These are phyloP conservation scores for Castanea crenata DNA, from an alignment of 306 rosid genomes.

Conservation along the genomic window DNA sequence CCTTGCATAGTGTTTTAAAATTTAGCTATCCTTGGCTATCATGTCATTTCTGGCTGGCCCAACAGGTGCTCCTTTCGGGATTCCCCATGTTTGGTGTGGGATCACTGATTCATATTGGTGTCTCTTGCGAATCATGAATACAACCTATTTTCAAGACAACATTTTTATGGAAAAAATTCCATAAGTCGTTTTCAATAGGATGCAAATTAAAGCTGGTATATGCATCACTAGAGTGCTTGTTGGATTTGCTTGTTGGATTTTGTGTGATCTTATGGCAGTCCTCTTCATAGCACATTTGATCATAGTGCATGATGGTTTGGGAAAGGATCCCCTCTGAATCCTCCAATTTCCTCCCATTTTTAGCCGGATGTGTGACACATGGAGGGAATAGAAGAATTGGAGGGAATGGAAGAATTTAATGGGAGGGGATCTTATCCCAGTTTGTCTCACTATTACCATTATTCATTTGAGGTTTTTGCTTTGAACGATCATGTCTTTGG, in stretches of 20 bases:
- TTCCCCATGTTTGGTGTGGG: background rate
- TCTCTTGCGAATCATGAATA: background rate
- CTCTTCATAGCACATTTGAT: background rate
- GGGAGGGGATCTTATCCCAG: background rate
- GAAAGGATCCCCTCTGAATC: too few species aligned
- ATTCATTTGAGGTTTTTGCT: slow-evolving; percentile 17
- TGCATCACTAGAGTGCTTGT: background rate
- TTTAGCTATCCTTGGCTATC: background rate
- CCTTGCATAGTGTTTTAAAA: background rate
- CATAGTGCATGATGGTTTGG: background rate
- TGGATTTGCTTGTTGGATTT: background rate
- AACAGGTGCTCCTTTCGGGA: background rate
- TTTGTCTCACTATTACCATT: background rate
- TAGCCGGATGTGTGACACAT: too few species aligned
- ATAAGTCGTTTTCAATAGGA: background rate
- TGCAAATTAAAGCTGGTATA: background rate
- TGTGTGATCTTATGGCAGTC: too few species aligned
- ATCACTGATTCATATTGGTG: background rate
- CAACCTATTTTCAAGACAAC: background rate
- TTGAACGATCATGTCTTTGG: slow-evolving; percentile 23
- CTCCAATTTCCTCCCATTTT: too few species aligned
- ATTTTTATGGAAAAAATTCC: background rate
- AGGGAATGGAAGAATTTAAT: too few species aligned
- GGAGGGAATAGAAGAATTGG: too few species aligned
- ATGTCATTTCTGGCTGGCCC: background rate